phyloP scores from a whole-genome alignment of 148 eudicot genomes.

The Chenopodium berlandieri region DNA sequence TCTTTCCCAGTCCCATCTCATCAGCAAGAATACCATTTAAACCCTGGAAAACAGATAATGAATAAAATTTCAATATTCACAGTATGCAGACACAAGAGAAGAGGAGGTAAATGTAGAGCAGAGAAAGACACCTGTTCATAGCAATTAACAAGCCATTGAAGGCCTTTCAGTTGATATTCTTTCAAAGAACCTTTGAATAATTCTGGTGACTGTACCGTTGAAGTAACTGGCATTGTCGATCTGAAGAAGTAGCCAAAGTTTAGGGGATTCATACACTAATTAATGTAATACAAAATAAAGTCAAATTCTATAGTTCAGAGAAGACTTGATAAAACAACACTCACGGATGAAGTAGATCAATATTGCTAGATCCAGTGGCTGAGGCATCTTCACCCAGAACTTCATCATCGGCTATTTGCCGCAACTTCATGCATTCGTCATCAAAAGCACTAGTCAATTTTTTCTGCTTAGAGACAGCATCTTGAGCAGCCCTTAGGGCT shows the following conservation, averaged over 20 bases:
- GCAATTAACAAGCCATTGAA: conserved; percentile 98
- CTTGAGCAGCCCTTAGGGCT: conserved; percentile 94
- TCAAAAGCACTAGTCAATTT: conserved; percentile 82
- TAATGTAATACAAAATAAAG: neutral
- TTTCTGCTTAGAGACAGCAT: conserved; percentile 96
- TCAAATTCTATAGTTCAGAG: conserved; percentile 4
- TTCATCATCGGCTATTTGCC: conserved; percentile 55
- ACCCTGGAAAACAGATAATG: conserved; percentile 51
- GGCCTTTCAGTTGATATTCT: conserved; percentile 96
- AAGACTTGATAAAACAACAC: conserved; percentile 25
- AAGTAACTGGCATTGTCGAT: conserved; percentile 93
- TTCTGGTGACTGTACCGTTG: conserved; percentile 86
- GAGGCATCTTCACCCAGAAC: conserved; percentile 52
- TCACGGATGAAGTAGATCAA: conserved; percentile 93
- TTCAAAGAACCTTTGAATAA: conserved; percentile 91
- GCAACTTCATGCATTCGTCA: conserved; percentile 71
- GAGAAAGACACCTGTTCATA: conserved; percentile 78
- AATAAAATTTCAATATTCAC: conserved; percentile 8
- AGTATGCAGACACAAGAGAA: conserved; percentile 11
- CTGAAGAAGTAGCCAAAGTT: conserved; percentile 36
- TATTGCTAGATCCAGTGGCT: conserved; percentile 71
- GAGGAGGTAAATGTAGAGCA: neutral
- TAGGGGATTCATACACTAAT: conserved; percentile 9
- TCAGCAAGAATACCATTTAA: conserved; percentile 98
- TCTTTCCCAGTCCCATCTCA: conserved; percentile 99